Percentiles rank a stretch among this genome's conserved stretches.
These are phyloP conservation scores for Diaporthe australafricana DNA, from an alignment of 2,329 filamentous ascomycete species.

Conservation along the genomic window DNA sequence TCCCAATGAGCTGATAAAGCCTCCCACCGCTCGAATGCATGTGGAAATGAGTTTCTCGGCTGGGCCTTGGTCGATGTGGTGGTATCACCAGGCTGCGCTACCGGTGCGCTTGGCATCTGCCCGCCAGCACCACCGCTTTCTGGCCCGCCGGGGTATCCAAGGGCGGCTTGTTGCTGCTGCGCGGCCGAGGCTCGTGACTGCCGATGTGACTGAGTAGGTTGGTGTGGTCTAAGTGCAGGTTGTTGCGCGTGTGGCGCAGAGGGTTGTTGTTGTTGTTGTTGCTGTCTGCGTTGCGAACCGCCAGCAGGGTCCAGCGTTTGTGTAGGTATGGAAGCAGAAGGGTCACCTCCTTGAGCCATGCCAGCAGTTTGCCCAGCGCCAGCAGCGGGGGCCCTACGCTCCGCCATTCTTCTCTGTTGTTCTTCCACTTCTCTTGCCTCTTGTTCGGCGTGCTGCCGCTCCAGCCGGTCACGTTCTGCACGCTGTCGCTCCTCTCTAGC, in stretches of 20 bases:
- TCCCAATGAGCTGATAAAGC: constrained; percentile 98
- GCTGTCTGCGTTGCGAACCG: constrained; percentile 48
- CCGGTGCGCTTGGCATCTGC: constrained; percentile 34
- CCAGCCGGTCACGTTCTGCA: constrained; percentile 73
- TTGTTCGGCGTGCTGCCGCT: constrained; percentile 68
- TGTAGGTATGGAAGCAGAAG: constrained; percentile 40
- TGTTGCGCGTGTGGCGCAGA: constrained; percentile 36
- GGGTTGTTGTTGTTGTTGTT: constrained; percentile 46
- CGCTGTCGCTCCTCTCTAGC: constrained; percentile 74
- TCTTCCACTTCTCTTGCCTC: constrained; percentile 67
- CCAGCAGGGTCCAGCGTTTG: constrained; percentile 47
- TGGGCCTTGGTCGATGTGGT: constrained; percentile 50
- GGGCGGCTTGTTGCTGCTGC: constrained; percentile 44
- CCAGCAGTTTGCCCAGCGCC: constrained; percentile 49
- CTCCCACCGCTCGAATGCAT: constrained; percentile 98
- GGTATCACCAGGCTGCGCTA: constrained; percentile 47
- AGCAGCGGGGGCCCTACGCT: constrained; percentile 70
- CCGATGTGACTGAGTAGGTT: constrained; percentile 38
- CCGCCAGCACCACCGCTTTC: constrained; percentile 18
- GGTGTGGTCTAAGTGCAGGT: constrained; percentile 38
- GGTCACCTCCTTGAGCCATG: constrained; percentile 41
- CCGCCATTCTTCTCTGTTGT: constrained; percentile 66
- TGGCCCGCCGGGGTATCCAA: constrained; percentile 39
- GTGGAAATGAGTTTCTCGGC: constrained; percentile 82
- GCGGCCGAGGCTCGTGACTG: constrained; percentile 40